Percentiles rank a stretch among this genome's conserved stretches.
phyloP scores from a whole-genome alignment of 306 rosid species.

The Rosa persica region DNA sequence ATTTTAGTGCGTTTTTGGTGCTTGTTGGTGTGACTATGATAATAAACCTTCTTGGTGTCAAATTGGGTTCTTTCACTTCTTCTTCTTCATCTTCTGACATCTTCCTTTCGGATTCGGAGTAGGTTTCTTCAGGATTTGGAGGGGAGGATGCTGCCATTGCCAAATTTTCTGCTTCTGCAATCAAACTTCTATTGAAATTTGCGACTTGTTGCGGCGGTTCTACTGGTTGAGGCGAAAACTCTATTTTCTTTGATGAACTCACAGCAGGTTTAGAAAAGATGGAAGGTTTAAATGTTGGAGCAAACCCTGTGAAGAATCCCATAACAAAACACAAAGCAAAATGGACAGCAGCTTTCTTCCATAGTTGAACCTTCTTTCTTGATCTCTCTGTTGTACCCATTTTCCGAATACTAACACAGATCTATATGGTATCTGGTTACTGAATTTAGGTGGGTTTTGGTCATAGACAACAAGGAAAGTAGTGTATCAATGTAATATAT shows the following conservation, averaged over 20 bases:
- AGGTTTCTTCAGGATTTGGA: slow-evolving; percentile 8
- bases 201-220: slow-evolving; percentile 15
- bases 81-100: not conserved
- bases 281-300: slow-evolving; percentile 72
- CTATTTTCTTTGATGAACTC: slow-evolving; percentile 31
- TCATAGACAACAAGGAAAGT: slow-evolving; percentile 23
- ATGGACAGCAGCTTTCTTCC: slow-evolving; percentile 83
- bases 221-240: slow-evolving; percentile 41
- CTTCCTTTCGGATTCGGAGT: slow-evolving; percentile 9
- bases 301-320: slow-evolving; percentile 92
- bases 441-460: slow-evolving; percentile 13
- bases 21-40: slow-evolving; percentile 86
- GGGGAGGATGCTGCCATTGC: slow-evolving; percentile 18
- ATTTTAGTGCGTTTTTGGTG: slow-evolving; percentile 43
- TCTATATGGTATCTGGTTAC: not conserved
- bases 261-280: slow-evolving; percentile 24
- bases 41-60: slow-evolving; percentile 47
- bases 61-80: slow-evolving; percentile 11
- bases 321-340: slow-evolving; percentile 79
- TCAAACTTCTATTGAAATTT: slow-evolving; percentile 33
- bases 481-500: slow-evolving; percentile 21
- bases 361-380: slow-evolving; percentile 70
- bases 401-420: slow-evolving; percentile 17
- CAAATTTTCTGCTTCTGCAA: slow-evolving; percentile 21
- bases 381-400: slow-evolving; percentile 83